phyloP scores from a whole-genome alignment of 345 rosid genomes.

The Populus alba region DNA sequence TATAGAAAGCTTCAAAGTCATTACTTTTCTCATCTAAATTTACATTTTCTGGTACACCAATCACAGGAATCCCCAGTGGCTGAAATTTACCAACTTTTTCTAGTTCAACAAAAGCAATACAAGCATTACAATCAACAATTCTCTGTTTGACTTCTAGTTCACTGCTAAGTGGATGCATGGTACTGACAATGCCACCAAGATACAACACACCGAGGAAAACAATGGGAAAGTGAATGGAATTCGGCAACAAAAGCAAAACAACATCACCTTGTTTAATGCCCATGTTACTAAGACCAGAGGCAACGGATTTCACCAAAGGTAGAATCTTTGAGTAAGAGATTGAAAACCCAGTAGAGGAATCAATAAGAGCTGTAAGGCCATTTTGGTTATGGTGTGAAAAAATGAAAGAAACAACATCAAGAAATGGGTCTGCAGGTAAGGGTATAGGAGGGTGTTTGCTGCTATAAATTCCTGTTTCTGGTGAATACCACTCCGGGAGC shows the following conservation, averaged over 20 bases:
- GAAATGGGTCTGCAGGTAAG: constrained; percentile 52
- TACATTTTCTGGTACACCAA: constrained; percentile 52
- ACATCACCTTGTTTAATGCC: constrained; percentile 65
- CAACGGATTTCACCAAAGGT: constrained; percentile 48
- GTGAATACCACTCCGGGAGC: constrained; percentile 39
- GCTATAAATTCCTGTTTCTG: constrained; percentile 56
- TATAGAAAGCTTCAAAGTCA: constrained; percentile 34
- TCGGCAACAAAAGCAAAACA: constrained; percentile 65
- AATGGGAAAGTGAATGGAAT: constrained; percentile 60
- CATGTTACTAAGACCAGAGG: constrained; percentile 48
- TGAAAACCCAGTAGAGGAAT: constrained; percentile 57
- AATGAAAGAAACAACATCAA: constrained; percentile 60
- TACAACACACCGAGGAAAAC: constrained; percentile 56
- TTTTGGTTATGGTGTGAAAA: constrained; percentile 48
- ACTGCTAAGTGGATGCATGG: constrained; percentile 63
- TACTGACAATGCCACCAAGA: constrained; percentile 59
- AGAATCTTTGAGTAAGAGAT: constrained; percentile 50
- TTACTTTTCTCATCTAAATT: constrained; percentile 16
- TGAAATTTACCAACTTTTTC: constrained; percentile 37
- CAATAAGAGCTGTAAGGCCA: constrained; percentile 50
- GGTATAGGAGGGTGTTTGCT: constrained; percentile 46
- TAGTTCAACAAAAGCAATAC: constrained; percentile 43
- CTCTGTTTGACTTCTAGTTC: constrained; percentile 49
- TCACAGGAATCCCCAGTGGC: constrained; percentile 32
- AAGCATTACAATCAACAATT: constrained; percentile 36